These are phyloP conservation scores for Ammopiptanthus mongolicus DNA, from an alignment of 306 rosid species.

Conservation along the genomic window DNA sequence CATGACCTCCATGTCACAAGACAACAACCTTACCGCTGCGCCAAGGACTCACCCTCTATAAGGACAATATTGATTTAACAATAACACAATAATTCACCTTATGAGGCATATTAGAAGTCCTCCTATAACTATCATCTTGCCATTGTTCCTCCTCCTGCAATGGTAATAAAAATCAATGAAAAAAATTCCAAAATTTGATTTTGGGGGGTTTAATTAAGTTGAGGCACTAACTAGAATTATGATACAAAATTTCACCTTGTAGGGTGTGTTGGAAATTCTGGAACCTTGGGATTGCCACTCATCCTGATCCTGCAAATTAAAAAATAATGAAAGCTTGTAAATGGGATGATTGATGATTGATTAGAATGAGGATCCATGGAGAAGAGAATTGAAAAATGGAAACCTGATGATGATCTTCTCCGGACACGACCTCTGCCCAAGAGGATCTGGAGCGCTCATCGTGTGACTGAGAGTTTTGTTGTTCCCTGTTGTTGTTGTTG, in stretches of 20 bases:
- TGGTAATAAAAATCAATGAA: background rate
- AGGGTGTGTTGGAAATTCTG: slow-evolving; percentile 33
- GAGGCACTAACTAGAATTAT: no score
- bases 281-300: slow-evolving; percentile 39
- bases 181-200: background rate
- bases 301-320: slow-evolving; percentile 37
- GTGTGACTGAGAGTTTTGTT: slow-evolving; percentile 21
- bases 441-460: slow-evolving; percentile 70
- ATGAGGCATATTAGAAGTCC: background rate
- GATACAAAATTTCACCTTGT: slow-evolving; percentile 35
- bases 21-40: no score
- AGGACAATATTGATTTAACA: background rate
- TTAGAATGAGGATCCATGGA: no score
- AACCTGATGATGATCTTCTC: slow-evolving; percentile 33
- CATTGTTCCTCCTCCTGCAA: slow-evolving; percentile 16
- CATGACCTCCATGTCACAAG: no score
- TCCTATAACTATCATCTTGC: background rate
- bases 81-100: background rate
- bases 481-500: slow-evolving; percentile 9
- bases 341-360: no score
- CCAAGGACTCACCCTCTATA: no score
- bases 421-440: slow-evolving; percentile 81
- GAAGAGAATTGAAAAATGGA: background rate
- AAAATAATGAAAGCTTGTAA: no score
- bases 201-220: background rate